Evolutionary conservation across 1,284 basidiomycete genomes (phyloP), one percentile per base, ranked within the genome.

Genomic region (Malassezia sp.): DNA sequence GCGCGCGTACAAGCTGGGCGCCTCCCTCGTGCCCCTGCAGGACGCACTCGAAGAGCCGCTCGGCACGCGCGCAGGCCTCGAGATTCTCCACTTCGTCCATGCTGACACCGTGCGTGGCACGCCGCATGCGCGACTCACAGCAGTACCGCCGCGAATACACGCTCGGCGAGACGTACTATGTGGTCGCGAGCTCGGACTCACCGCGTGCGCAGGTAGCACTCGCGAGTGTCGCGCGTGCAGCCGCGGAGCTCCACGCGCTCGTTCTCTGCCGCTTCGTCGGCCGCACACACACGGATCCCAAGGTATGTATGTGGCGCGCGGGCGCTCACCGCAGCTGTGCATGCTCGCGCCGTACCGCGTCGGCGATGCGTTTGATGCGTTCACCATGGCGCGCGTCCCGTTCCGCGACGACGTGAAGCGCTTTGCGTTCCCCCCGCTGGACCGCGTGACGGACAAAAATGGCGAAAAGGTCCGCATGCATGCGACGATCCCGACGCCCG

Each of bases 381-480:
- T 65, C 38, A 52, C 49, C 44, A 44, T 48, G 37, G 27, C 53
- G 6, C 60, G 90, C 83, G 80, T 93, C 75, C 91, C 91, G 0
- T 96, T 95, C 63, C 85, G 87, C 3, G 89, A 96, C 63, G 91
- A 97, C 61, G 75, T 90, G 42, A 79, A 86, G 51, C 82, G 80
- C 53, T 88, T 87, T 69, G 81, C 79, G 9, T 95, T 96, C 67
- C 80, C 83, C 0, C 85, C 85, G 0, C 75, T 96, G 28, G 80
- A 82, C 31, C 77, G 77, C 9, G 76, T 91, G 26, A 73, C 83
- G 54, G 82, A 80, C 37, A 84, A 80, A 61, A 81, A 81, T 29
- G 88, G 88, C 3, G 80, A 84, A 52, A 71, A 73, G 4, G 71
- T 93, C 32, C 78, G 72, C 5, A 79, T 81, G 53, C 89, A 93